Base-by-base conservation (phyloP, 768 basidiomycete genomes). In the Antrodiella citrinella region DNA sequence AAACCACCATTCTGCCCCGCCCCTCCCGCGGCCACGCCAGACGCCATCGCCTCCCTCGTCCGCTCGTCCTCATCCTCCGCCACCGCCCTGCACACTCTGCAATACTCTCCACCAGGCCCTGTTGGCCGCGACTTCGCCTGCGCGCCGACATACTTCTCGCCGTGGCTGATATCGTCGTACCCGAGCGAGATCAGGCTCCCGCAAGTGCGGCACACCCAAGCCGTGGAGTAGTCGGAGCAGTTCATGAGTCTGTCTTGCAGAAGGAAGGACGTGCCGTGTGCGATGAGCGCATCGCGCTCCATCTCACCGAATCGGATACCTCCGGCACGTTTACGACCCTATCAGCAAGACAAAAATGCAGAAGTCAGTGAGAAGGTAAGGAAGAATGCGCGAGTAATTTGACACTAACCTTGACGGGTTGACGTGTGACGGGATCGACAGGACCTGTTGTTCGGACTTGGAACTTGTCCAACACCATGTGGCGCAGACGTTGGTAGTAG, bases 391-490 rank as follows among this genome's bases (percentile, higher is more conserved):
- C 40, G 45, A 24, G 43, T 49, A 30, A 24, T 26, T 39, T 12
- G 48, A 3, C 47, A 62, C 76, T 58, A 62, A 86, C 91, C 81
- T 97, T 97, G 59, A 99, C 92, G 47, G 96, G 96, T 65, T 98
- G 96, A 56, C 92, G 78, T 3, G 96, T 99, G 44, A 97, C 73
- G 19, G 89, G 86, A 69, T 99, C 96, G 26, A 98, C 91, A 12
- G 95, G 94, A 4, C 96, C 96, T 18, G 93, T 97, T 21, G 96
- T 99, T 57, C 96, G 84, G 21, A 99, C 96, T 72, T 99, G 96
- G 76, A 95, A 99, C 70, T 99, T 99, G 74, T 99, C 96, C 56
- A 95, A 76, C 51, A 99, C 96, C 96, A 99, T 98, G 76, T 99
- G 96, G 57, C 96, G 85, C 51, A 99, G 75, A 48, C 96, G 86